A percentile compares a stretch with the other conserved stretches of the same genome.
Conservation (phyloP, 768 basidiomycete genomes). For the Gloeostereum incarnatum region DNA sequence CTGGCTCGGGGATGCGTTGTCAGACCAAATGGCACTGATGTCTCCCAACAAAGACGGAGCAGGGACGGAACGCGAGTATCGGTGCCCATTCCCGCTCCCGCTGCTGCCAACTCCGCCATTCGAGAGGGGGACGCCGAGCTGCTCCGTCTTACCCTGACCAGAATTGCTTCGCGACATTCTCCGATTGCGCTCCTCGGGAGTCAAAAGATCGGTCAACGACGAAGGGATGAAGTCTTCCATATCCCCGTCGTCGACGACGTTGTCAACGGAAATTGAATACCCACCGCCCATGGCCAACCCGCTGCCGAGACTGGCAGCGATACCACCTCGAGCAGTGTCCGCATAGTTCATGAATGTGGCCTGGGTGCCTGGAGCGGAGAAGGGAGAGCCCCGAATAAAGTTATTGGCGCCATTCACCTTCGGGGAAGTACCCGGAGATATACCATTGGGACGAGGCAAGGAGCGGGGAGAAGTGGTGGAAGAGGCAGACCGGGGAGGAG, state of each 20-base stretch:
- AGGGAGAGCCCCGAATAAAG: slow-evolving; percentile 56
- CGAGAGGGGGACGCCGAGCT: slow-evolving; percentile 12
- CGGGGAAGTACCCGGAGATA: slow-evolving; percentile 36
- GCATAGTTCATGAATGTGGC: slow-evolving; percentile 37
- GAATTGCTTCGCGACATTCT: slow-evolving; percentile 73
- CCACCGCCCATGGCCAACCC: slow-evolving; percentile 40
- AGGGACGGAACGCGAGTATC: slow-evolving; percentile 79
- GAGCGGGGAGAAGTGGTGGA: slow-evolving; percentile 18
- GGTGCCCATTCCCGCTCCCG: slow-evolving; percentile 34
- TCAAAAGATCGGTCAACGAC: slow-evolving; percentile 81
- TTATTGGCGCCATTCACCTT: slow-evolving; percentile 29
- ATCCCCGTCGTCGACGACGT: slow-evolving; percentile 50
- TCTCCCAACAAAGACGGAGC: slow-evolving; percentile 70
- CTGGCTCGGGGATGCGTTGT: slow-evolving; percentile 18
- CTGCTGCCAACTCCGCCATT: slow-evolving; percentile 14
- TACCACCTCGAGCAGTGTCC: slow-evolving; percentile 31
- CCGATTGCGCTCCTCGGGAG: slow-evolving; percentile 77
- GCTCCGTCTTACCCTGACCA: slow-evolving; percentile 20
- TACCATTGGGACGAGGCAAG: slow-evolving; percentile 24
- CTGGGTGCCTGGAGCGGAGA: slow-evolving; percentile 65
- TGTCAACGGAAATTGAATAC: slow-evolving; percentile 1
- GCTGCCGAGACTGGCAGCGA: slow-evolving; percentile 57
- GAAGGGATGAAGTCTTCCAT: slow-evolving; percentile 86
- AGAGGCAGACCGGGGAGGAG: slow-evolving; percentile 49
- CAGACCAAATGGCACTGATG: slow-evolving; percentile 79